Evolutionary conservation across 176 grass and related monocot species (phyloP).

Genomic region (Oryza glaberrima): DNA sequence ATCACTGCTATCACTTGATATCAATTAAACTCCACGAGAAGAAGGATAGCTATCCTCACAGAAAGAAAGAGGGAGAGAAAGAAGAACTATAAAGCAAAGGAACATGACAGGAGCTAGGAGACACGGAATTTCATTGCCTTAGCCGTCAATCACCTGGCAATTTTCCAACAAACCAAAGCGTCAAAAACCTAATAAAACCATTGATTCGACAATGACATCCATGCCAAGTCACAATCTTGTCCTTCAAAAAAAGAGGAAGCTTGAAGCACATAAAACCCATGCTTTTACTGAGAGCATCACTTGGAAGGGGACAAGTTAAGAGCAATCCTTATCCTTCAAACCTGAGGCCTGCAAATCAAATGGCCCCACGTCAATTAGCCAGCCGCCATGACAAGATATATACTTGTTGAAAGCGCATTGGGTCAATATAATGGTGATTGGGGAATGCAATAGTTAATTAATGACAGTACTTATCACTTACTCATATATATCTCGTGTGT

Average conservation of each 20-base stretch:
- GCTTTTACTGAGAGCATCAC: conserved; percentile 2
- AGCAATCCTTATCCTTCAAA: conserved; percentile 30
- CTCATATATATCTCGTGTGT: background rate
- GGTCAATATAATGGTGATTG: background rate
- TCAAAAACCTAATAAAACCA: background rate
- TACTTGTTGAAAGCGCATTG: background rate
- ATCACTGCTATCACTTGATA: too few species aligned
- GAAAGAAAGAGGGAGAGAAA: too few species aligned
- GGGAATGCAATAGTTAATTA: background rate
- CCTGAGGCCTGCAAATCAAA: background rate
- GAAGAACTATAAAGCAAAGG: background rate
- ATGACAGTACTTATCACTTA: background rate
- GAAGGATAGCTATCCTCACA: background rate
- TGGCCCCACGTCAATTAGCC: background rate
- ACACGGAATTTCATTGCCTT: background rate
- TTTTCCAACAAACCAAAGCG: background rate
- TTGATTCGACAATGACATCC: conserved; percentile 3
- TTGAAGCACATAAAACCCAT: conserved; percentile 1
- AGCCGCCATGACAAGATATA: background rate
- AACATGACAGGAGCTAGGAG: background rate
- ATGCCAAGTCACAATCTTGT: conserved; percentile 23
- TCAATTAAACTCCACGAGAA: too few species aligned
- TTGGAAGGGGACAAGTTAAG: conserved; percentile 3
- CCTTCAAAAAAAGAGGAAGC: background rate
- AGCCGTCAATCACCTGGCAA: conserved; percentile 4